Evolutionary conservation across 106 monocot genomes (phyloP), one percentile per base, ranked within the genome.

Genomic region (Platanthera guangdongensis): DNA sequence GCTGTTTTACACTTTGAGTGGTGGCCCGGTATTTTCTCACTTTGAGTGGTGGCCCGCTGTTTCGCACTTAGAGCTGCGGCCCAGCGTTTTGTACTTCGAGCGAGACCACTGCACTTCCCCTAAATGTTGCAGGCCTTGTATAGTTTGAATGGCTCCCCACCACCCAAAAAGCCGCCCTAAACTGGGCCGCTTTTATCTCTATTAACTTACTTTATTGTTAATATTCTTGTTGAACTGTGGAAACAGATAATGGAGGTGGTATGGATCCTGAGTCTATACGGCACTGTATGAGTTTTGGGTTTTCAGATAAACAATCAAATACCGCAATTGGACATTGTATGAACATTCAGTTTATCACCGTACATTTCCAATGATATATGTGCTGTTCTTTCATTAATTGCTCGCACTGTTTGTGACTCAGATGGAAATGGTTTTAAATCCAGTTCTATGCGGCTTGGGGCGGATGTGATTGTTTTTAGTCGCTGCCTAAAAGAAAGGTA

Each of bases 381-480:
- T 15, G 18, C 45, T 52, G 5, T 19, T 80, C 21, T 74, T 74
- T 50, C 47, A 69, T 45, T 77, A 57, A 79, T 79, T 81, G 54
- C 1, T 52, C 60, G 32, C 62, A 6, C 80, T 77, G 2, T 64
- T 74, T 2, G 47, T 13, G 12, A 67, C 32, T 25, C 71, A 95
- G 95, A 92, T 90, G 95, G 95, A 70, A 95, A 95, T 90, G 95
- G 95, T 77, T 95, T 95, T 79, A 95, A 95, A 75, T 92, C 95
- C 48, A 95, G 95, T 80, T 92, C 95, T 22, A 95, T 95, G 95
- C 85, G 95, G 75, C 90, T 95, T 76, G 95, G 92, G 59, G 90
- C 95, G 32, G 95, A 95, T 88, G 92, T 80, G 39, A 81, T 92
- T 78, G 90, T 87, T 81, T 90, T 95, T 70, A 90, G 84, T 67